Percentiles rank a stretch among this genome's conserved stretches.
Evolutionary conservation across 148 eudicot species (phyloP).

Genomic region (Amaranthus cruentus): DNA sequence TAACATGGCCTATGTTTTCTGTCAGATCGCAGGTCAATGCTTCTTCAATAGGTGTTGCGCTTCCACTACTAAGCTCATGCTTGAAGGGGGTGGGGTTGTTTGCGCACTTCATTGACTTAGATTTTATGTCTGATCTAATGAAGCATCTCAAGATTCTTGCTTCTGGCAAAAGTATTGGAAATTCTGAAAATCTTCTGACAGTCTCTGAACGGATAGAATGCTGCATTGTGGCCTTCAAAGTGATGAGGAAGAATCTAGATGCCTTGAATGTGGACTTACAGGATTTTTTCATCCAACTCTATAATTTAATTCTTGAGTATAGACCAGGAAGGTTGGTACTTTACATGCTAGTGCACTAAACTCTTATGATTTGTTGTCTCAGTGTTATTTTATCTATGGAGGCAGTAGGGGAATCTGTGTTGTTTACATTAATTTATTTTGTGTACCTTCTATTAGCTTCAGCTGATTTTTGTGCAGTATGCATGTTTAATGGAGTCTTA

Average conservation of each 20-base stretch:
- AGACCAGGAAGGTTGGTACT: constrained; percentile 77
- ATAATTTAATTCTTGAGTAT: constrained; percentile 73
- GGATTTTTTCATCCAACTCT: constrained; percentile 82
- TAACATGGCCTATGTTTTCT: constrained; percentile 3
- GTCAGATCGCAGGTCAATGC: constrained; percentile 42
- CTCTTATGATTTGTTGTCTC: neutral
- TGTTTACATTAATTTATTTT: too few relatives aligned
- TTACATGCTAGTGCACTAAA: neutral
- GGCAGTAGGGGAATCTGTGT: neutral
- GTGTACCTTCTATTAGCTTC: too few relatives aligned
- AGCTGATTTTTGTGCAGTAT: too few relatives aligned
- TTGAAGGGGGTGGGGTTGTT: constrained; percentile 88
- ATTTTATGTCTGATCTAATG: constrained; percentile 89
- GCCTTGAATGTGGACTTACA: constrained; percentile 91
- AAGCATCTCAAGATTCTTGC: constrained; percentile 86
- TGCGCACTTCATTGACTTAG: constrained; percentile 81
- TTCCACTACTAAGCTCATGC: constrained; percentile 77
- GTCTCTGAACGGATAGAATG: constrained; percentile 83
- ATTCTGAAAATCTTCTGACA: constrained; percentile 43
- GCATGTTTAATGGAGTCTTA: too few relatives aligned
- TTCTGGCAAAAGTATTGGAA: constrained; percentile 36
- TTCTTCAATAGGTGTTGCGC: constrained; percentile 28
- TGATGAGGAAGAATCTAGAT: constrained; percentile 93
- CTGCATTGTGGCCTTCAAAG: constrained; percentile 93
- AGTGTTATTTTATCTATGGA: neutral